Conservation (phyloP, 2,329 filamentous ascomycete species). For the Fusarium sp. region DNA sequence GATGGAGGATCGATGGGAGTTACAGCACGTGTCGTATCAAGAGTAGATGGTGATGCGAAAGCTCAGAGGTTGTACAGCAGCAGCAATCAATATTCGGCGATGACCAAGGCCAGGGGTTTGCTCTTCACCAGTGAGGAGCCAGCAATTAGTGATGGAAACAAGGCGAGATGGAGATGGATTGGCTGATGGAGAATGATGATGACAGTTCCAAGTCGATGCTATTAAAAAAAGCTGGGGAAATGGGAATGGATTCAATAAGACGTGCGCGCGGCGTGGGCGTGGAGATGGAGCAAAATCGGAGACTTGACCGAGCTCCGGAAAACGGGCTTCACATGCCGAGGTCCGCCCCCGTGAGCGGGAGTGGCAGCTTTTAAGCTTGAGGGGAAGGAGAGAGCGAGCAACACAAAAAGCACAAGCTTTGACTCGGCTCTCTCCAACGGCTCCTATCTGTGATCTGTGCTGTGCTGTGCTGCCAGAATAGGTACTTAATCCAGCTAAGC, state of each 20-base stretch:
- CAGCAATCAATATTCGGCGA: neutral
- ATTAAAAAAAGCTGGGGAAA: conserved; percentile 33
- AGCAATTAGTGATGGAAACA: conserved; percentile 34
- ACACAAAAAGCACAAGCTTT: neutral
- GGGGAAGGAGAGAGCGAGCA: neutral
- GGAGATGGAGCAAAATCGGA: conserved; percentile 31
- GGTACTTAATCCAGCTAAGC: conserved; percentile 5
- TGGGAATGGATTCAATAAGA: conserved; percentile 31
- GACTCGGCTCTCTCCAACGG: neutral
- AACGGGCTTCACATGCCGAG: conserved; percentile 46
- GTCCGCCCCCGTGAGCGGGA: conserved; percentile 41
- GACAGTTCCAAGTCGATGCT: conserved; percentile 14
- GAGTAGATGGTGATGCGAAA: neutral
- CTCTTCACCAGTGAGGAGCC: conserved; percentile 34
- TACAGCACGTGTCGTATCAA: neutral
- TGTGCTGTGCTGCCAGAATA: neutral
- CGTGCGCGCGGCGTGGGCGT: neutral
- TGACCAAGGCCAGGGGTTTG: neutral
- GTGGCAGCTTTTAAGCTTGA: conserved; percentile 20
- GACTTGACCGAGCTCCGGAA: conserved; percentile 38
- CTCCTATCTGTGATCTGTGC: neutral
- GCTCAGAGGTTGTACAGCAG: conserved; percentile 1
- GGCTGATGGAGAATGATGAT: conserved; percentile 10
- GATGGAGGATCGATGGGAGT: conserved; percentile 1
- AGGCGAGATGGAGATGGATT: neutral